Conservation (phyloP, 768 basidiomycete genomes). For the Astraeus odoratus region DNA sequence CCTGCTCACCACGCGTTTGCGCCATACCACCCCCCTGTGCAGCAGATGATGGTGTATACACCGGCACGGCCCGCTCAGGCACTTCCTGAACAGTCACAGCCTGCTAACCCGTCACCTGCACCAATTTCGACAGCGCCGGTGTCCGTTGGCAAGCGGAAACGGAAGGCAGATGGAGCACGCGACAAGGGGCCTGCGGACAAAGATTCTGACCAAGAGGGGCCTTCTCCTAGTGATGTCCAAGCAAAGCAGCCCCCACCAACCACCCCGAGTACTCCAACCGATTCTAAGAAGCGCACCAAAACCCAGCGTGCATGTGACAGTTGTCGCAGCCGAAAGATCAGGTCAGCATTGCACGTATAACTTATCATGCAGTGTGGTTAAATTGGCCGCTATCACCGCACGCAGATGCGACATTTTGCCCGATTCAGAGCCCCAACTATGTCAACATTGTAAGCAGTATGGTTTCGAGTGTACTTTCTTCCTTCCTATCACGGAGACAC, state of each 20-base stretch:
- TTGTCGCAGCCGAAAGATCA: conserved; percentile 85
- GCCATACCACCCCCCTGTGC: conserved; percentile 49
- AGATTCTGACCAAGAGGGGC: conserved; percentile 56
- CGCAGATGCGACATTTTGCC: conserved; percentile 75
- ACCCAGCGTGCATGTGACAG: conserved; percentile 90
- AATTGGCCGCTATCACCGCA: neutral
- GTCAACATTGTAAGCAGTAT: conserved; percentile 94
- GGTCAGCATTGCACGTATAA: conserved; percentile 35
- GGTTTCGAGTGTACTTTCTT: conserved; percentile 95
- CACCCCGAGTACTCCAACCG: conserved; percentile 32
- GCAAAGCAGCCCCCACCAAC: conserved; percentile 28
- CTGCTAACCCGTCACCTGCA: conserved; percentile 24
- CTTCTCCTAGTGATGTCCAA: conserved; percentile 40
- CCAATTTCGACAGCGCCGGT: conserved; percentile 29
- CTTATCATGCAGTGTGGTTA: neutral
- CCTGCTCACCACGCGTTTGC: conserved; percentile 37
- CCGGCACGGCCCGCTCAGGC: conserved; percentile 5
- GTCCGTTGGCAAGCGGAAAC: conserved; percentile 53
- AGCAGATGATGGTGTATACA: conserved; percentile 67
- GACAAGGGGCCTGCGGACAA: conserved; percentile 38
- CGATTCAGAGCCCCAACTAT: conserved; percentile 72
- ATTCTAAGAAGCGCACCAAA: conserved; percentile 85
- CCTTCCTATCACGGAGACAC: conserved; percentile 96
- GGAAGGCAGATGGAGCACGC: conserved; percentile 37
- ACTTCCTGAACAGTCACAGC: conserved; percentile 15